Evolutionary conservation across 805 yeast genomes (phyloP).

Genomic region (Starmerella asiatica): DNA sequence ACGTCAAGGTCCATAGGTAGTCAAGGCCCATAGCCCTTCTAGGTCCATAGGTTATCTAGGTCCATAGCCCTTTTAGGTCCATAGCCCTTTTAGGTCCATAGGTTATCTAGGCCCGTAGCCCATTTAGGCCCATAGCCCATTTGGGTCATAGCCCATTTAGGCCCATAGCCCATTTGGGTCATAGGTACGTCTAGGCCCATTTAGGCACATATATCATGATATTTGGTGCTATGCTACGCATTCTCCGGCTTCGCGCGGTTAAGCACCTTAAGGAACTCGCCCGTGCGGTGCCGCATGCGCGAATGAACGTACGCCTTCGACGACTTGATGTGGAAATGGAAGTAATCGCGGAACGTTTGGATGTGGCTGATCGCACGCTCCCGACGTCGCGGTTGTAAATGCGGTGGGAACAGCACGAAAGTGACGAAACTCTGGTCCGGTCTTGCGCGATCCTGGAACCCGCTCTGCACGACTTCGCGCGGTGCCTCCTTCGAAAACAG

Average conservation of each 20-base stretch:
- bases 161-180: no score
- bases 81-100: no score
- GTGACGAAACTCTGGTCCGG: constrained; percentile 34
- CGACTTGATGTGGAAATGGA: constrained; percentile 97
- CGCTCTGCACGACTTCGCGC: constrained; percentile 47
- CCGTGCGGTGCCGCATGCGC: constrained; percentile 92
- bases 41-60: no score
- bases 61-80: no score
- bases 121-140: no score
- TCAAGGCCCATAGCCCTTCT: no score
- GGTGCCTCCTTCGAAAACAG: constrained; percentile 88
- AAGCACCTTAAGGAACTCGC: constrained; percentile 84
- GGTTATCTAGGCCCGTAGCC: no score
- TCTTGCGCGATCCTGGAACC: constrained; percentile 31
- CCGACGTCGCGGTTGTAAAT: constrained; percentile 55
- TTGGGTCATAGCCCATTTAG: no score
- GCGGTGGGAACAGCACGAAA: constrained; percentile 38
- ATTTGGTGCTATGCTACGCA: no score
- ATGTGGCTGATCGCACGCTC: constrained; percentile 86
- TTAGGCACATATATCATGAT: no score
- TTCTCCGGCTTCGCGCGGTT: constrained; percentile 95
- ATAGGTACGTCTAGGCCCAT: no score
- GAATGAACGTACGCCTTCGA: constrained; percentile 97
- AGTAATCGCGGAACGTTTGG: constrained; percentile 84
- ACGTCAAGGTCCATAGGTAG: no score